Percentiles rank a stretch among this genome's conserved stretches.
These are phyloP conservation scores for Ophiocordyceps camponoti-saundersi DNA, from an alignment of 2,329 filamentous ascomycete species.

Conservation along the genomic window DNA sequence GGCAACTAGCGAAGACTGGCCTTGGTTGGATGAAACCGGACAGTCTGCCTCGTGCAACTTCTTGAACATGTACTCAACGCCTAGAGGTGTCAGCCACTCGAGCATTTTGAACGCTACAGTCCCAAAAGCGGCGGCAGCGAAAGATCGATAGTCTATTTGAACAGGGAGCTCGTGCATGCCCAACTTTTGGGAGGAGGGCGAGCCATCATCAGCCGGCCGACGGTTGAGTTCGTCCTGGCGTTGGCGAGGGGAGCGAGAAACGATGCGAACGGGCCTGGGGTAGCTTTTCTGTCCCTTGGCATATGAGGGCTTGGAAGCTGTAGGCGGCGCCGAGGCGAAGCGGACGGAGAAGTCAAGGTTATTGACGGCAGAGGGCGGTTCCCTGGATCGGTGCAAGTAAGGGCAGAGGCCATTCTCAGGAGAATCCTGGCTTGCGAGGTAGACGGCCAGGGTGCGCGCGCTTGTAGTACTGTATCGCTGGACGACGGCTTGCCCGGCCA, in stretches of 20 bases:
- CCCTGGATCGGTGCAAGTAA: conserved; percentile 22
- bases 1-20: neutral
- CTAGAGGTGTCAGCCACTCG: conserved; percentile 49
- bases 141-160: conserved; percentile 40
- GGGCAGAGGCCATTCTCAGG: conserved; percentile 54
- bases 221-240: neutral
- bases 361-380: conserved; percentile 26
- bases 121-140: conserved; percentile 45
- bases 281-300: neutral
- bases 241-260: neutral
- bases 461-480: conserved; percentile 68
- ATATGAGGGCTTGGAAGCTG: neutral
- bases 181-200: conserved; percentile 10
- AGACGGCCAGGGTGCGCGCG: conserved; percentile 64
- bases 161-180: conserved; percentile 26
- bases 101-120: conserved; percentile 53
- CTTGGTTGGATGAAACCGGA: neutral
- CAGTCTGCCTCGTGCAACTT: conserved; percentile 10
- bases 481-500: conserved; percentile 49
- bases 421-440: conserved; percentile 65
- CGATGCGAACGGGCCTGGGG: neutral
- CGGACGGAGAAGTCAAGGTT: conserved; percentile 26
- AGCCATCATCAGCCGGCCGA: neutral
- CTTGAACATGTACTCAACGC: conserved; percentile 29
- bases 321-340: conserved; percentile 5